Conservation (phyloP, 345 rosid genomes). For the Pugionium cornutum region DNA sequence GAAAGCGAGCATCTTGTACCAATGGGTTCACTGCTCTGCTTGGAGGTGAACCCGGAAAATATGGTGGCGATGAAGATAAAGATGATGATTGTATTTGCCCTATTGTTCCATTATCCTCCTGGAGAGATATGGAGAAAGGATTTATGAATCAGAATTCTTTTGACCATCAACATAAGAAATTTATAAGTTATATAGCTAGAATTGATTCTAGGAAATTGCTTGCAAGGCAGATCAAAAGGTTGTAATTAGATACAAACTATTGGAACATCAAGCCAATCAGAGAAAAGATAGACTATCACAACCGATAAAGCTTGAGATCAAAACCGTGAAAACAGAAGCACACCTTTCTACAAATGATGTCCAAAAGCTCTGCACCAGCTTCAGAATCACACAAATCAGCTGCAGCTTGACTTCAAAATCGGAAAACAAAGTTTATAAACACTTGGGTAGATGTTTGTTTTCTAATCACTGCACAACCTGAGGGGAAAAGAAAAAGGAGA, state of each 20-base stretch:
- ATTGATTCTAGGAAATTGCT: no score
- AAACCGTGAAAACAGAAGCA: background rate
- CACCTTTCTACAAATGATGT: conserved; percentile 80
- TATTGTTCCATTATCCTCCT: conserved; percentile 62
- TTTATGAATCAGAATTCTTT: background rate
- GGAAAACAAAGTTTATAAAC: background rate
- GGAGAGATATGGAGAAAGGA: background rate
- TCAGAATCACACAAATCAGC: conserved; percentile 58
- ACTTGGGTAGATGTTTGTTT: background rate
- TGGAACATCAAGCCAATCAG: background rate
- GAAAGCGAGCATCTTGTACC: conserved; percentile 75
- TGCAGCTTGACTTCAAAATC: conserved; percentile 51
- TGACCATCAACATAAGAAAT: no score
- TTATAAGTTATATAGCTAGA: no score
- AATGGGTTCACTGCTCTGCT: conserved; percentile 81
- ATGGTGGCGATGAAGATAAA: conserved; percentile 52
- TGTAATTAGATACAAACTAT: no score
- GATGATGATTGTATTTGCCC: conserved; percentile 45
- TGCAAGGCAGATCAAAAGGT: no score
- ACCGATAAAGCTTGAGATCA: background rate
- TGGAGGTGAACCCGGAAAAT: conserved; percentile 88
- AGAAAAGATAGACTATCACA: background rate
- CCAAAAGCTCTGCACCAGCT: conserved; percentile 81
- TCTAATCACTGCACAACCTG: background rate
- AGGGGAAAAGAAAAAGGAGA: background rate